These are phyloP conservation scores for Tetradesmus obliquus DNA, from an alignment of 139 green algal genomes.

Conservation along the genomic window DNA sequence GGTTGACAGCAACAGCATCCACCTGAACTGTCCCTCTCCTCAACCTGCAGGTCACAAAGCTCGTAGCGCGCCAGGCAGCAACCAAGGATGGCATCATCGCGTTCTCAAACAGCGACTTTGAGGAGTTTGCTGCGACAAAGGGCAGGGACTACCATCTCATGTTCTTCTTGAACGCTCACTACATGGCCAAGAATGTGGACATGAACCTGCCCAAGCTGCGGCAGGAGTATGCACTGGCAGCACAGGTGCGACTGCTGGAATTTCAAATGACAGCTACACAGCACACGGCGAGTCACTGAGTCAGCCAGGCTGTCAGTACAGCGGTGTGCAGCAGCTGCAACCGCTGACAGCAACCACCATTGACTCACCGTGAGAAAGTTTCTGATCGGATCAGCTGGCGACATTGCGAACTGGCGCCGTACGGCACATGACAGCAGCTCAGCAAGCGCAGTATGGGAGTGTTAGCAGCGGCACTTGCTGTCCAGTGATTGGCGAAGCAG, in stretches of 20 bases:
- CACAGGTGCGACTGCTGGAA: slow-evolving; percentile 24
- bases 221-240: slow-evolving; percentile 45
- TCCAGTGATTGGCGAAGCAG: no score
- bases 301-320: background rate
- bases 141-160: slow-evolving; percentile 46
- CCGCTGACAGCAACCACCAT: background rate
- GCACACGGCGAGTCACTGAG: background rate
- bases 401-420: background rate
- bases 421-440: no score
- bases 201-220: slow-evolving; percentile 38
- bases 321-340: background rate
- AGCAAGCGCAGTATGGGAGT: no score
- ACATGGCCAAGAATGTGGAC: slow-evolving; percentile 6
- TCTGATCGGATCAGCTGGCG: no score
- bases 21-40: background rate
- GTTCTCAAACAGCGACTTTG: slow-evolving; percentile 4
- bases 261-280: background rate
- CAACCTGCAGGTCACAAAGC: slow-evolving; percentile 17
- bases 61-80: background rate
- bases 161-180: slow-evolving; percentile 46
- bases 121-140: slow-evolving; percentile 23
- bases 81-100: slow-evolving; percentile 20
- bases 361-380: background rate
- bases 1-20: background rate
- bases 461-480: no score